These are phyloP conservation scores for Nicotiana benthamiana DNA, from an alignment of 257 asterid species.

Conservation along the genomic window DNA sequence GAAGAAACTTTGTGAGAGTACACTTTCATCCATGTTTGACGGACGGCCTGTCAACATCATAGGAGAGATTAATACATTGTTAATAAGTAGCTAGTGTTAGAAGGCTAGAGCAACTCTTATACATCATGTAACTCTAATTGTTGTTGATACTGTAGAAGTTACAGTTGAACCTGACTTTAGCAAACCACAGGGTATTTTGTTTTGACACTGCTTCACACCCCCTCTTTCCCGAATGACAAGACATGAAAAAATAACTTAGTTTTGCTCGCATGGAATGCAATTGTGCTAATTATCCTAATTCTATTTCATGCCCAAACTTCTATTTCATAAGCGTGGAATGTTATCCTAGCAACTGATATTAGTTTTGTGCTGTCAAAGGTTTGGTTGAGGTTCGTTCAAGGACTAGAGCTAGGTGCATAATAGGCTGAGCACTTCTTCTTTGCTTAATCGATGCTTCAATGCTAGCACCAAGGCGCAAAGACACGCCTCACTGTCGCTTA, in stretches of 20 bases:
- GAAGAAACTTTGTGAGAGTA: constrained; percentile 69
- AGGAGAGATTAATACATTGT: constrained; percentile 75
- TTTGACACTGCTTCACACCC: no score
- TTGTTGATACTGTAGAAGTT: not conserved
- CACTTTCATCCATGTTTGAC: constrained; percentile 65
- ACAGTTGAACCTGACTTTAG: not conserved
- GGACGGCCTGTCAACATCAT: constrained; percentile 82
- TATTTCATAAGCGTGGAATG: not conserved
- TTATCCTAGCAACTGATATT: not conserved
- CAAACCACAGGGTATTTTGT: not conserved
- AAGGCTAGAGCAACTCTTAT: not conserved
- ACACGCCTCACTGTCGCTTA: not conserved
- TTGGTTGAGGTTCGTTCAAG: not conserved
- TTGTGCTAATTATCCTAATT: no score
- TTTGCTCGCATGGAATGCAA: not conserved
- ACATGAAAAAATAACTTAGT: not conserved
- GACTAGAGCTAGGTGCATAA: not conserved
- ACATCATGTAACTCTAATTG: not conserved
- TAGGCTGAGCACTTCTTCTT: not conserved
- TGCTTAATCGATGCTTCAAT: not conserved
- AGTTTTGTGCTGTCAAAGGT: not conserved
- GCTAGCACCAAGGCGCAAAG: not conserved
- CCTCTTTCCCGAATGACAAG: no score
- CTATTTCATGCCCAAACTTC: not conserved
- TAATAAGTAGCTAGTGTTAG: constrained; percentile 35